phyloP scores from a whole-genome alignment of 202 grass and related monocot species.

The Panicum virgatum region DNA sequence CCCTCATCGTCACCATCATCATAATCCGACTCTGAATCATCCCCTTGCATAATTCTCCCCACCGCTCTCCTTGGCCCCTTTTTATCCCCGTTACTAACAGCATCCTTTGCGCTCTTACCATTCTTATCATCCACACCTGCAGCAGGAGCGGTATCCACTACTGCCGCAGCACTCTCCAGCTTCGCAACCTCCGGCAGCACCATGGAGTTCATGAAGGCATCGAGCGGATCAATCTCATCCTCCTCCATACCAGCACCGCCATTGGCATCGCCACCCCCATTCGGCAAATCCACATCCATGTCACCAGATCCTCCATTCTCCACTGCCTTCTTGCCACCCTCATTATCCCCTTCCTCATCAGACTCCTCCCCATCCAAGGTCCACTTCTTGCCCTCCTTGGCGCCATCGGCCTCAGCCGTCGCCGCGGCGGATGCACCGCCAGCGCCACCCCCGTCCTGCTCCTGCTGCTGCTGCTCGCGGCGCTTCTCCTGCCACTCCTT shows the following conservation, averaged over 20 bases:
- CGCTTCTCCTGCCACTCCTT: slow-evolving; percentile 96
- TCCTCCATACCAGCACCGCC: slow-evolving; percentile 48
- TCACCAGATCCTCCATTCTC: slow-evolving; percentile 39
- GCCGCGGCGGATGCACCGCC: neutral
- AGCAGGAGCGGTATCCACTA: slow-evolving; percentile 21
- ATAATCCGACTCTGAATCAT: slow-evolving; percentile 71
- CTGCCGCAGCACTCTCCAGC: slow-evolving; percentile 52
- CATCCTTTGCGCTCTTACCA: slow-evolving; percentile 45
- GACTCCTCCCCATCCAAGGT: slow-evolving; percentile 88
- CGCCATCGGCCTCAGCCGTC: slow-evolving; percentile 23
- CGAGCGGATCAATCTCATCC: slow-evolving; percentile 87
- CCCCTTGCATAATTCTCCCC: slow-evolving; percentile 81
- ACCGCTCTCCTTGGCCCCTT: slow-evolving; percentile 47
- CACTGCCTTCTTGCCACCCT: slow-evolving; percentile 39
- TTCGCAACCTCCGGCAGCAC: slow-evolving; percentile 90
- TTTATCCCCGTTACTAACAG: slow-evolving; percentile 41
- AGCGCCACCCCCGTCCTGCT: slow-evolving; percentile 31
- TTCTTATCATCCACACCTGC: slow-evolving; percentile 29
- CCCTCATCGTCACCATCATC: slow-evolving; percentile 51
- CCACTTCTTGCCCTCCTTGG: slow-evolving; percentile 66
- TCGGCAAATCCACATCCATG: slow-evolving; percentile 59
- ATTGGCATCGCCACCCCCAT: slow-evolving; percentile 31
- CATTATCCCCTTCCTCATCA: slow-evolving; percentile 63
- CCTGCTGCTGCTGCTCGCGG: slow-evolving; percentile 42
- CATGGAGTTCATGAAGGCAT: slow-evolving; percentile 93